Base-by-base conservation (phyloP, 2,329 filamentous ascomycete species). In the Fusarium drepaniforme region DNA sequence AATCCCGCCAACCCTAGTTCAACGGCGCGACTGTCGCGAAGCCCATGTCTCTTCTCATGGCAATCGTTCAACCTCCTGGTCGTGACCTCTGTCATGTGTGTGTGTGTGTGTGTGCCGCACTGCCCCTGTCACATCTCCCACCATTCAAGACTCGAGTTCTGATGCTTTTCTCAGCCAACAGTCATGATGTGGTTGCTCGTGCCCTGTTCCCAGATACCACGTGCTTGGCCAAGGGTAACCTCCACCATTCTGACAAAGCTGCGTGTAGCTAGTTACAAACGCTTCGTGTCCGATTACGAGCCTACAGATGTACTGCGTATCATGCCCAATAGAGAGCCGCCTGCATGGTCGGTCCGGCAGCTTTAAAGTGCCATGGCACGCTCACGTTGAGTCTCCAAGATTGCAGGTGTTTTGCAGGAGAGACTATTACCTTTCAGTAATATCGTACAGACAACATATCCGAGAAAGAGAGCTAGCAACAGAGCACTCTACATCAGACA, bases 191-290 rank as follows among this genome's bases (percentile, higher is more conserved):
- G 30, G 40, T 67, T 46, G 49, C 51, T 67, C 42, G 62, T 73
- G 53, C 73, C 72, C 73, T 73, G 73, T 73, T 75, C 72, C 69
- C 59, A 63, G 68, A 51, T 64, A 75, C 73, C 72, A 75, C 72
- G 73, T 75, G 73, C 56, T 67, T 57, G 25, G 23, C 59, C 49
- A 37, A 40, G 46, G 33, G 23, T 46, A 58, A 38, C 66, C 49
- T 57, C 51, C 28, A 38, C 40, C n/a, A 44, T 37, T 53, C 37
- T 37, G 28, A 38, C 72, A 56, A 73, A 58, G 60, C 57, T 64
- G 11, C 23, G 40, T 28, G 40, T 66, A 62, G 62, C 16, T 63
- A 28, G 18, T 30, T 66, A 64, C 68, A 72, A 13, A 64, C 57
- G 40, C 33, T 15, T 40, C 21, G 37, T 66, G 53, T 37, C 38